These are phyloP conservation scores for Termitomyces heimii DNA, from an alignment of 768 basidiomycete genomes.

Conservation along the genomic window DNA sequence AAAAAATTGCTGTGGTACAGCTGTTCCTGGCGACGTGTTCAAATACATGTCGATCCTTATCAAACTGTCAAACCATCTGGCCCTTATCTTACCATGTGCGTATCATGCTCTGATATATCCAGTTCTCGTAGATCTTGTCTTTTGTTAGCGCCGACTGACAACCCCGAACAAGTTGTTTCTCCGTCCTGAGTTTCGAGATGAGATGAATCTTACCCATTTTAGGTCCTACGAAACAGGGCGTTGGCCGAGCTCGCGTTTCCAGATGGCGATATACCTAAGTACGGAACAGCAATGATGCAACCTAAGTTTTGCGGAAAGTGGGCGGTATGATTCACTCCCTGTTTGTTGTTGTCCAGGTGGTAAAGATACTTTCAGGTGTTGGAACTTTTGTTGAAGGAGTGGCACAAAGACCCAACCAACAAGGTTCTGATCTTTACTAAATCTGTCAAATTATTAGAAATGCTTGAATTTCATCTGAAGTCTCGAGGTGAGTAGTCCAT, in stretches of 20 bases:
- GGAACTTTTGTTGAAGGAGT: constrained; percentile 56
- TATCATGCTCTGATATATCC: background rate
- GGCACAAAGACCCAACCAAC: constrained; percentile 60
- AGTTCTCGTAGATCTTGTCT: constrained; percentile 1
- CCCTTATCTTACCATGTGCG: constrained; percentile 76
- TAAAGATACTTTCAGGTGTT: constrained; percentile 44
- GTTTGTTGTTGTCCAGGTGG: background rate
- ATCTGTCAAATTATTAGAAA: constrained; percentile 83
- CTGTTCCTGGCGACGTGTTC: constrained; percentile 62
- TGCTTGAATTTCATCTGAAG: constrained; percentile 75
- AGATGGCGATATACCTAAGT: constrained; percentile 47
- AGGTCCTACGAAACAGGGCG: constrained; percentile 46
- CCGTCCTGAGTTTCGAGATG: background rate
- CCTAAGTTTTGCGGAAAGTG: constrained; percentile 80
- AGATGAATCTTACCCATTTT: background rate
- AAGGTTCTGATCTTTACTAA: constrained; percentile 95
- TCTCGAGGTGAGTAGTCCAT: constrained; percentile 34
- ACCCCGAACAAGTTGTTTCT: constrained; percentile 51
- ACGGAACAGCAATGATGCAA: constrained; percentile 55
- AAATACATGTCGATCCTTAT: constrained; percentile 78
- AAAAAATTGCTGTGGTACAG: constrained; percentile 35
- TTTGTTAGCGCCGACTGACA: constrained; percentile 58
- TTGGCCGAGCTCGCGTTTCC: constrained; percentile 61
- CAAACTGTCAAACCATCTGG: constrained; percentile 86
- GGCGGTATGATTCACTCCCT: constrained; percentile 42